These are phyloP conservation scores for Phytopythium montanum DNA, from an alignment of 352 stramenopile genomes.

Conservation along the genomic window DNA sequence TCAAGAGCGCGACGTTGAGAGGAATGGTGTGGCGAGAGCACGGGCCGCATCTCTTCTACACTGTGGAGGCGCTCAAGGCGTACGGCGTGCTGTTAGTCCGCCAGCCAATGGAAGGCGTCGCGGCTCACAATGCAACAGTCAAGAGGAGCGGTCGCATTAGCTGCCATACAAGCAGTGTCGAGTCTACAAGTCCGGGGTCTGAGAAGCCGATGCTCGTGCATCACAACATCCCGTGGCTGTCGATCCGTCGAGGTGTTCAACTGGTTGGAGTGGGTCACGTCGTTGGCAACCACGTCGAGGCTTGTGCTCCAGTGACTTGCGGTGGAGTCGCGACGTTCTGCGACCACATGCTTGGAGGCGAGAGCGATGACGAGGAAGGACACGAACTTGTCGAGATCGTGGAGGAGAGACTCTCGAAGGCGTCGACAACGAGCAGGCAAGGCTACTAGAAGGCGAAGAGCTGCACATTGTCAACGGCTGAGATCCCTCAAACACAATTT, in stretches of 20 bases:
- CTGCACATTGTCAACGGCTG: too few species aligned
- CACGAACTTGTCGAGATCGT: background rate
- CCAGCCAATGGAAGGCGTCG: background rate
- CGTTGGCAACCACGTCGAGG: background rate
- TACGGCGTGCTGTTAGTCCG: constrained; percentile 18
- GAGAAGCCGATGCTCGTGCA: background rate
- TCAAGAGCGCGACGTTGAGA: constrained; percentile 10
- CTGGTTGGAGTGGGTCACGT: background rate
- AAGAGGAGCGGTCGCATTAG: background rate
- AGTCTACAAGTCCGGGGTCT: background rate
- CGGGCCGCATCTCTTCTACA: constrained; percentile 10
- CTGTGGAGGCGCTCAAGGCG: constrained; percentile 9
- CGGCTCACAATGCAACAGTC: background rate
- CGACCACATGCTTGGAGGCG: background rate
- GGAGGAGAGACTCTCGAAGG: background rate
- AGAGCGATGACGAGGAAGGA: background rate
- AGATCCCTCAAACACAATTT: too few species aligned
- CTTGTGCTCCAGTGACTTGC: background rate
- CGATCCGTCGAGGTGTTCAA: background rate
- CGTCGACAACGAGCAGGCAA: background rate
- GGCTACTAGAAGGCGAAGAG: background rate
- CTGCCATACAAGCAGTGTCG: background rate
- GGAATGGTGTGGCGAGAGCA: constrained; percentile 13
- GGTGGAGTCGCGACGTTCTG: background rate
- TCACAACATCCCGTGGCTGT: background rate